Conservation (phyloP, 73 alveolate genomes). For the Stentor roeselii region DNA sequence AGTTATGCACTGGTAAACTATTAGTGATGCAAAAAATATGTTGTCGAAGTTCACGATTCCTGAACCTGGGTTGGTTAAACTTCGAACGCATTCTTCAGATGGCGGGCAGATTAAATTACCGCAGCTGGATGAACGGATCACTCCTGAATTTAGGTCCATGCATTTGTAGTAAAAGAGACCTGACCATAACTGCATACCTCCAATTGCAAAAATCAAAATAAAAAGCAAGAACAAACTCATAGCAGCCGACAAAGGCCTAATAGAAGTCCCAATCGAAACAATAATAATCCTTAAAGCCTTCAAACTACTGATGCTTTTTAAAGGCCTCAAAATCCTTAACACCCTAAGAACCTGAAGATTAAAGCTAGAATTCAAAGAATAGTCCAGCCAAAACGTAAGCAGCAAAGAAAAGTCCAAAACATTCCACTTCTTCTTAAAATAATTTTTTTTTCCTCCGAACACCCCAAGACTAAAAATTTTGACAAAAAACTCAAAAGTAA, state of each 20-base stretch:
- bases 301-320: conserved; percentile 78
- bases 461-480: conserved; percentile 66
- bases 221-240: conserved; percentile 83
- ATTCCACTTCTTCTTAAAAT: conserved; percentile 80
- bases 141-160: conserved; percentile 57
- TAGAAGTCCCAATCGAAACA: conserved; percentile 76
- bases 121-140: conserved; percentile 38
- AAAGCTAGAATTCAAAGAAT: conserved; percentile 34
- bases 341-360: conserved; percentile 80
- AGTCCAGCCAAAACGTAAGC: conserved; percentile 53
- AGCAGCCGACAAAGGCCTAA: conserved; percentile 81
- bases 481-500: conserved; percentile 48
- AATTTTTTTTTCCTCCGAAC: conserved; percentile 59
- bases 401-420: conserved; percentile 68
- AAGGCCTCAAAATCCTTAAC: conserved; percentile 87
- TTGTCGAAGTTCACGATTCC: conserved; percentile 41
- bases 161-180: conserved; percentile 64
- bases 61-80: conserved; percentile 33
- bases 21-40: conserved; percentile 54
- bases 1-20: conserved; percentile 67
- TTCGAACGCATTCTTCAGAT: conserved; percentile 35
- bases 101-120: conserved; percentile 49
- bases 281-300: conserved; percentile 89
- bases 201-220: conserved; percentile 85
- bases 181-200: conserved; percentile 64